Percentiles rank a stretch among this genome's conserved stretches.
These are phyloP conservation scores for Xylaria telfairii DNA, from an alignment of 495 filamentous ascomycete genomes.

Conservation along the genomic window DNA sequence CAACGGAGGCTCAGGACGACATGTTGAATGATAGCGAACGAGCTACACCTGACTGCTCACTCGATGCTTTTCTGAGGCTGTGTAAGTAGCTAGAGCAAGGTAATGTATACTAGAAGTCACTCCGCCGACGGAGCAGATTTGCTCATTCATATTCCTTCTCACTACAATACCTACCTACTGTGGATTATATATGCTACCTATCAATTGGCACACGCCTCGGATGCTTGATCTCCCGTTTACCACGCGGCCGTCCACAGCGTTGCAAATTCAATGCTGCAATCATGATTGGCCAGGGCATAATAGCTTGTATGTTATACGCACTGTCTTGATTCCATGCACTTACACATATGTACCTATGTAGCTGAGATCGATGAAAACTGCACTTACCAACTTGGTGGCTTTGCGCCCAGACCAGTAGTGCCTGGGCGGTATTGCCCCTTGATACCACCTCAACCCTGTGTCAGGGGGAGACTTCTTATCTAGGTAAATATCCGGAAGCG, in stretches of 20 bases:
- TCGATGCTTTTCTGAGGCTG: no score
- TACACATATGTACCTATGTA: no score
- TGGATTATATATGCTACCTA: no score
- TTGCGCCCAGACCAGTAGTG: conserved; percentile 2
- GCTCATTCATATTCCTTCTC: background rate
- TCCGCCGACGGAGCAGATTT: no score
- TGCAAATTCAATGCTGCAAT: background rate
- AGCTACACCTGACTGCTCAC: background rate
- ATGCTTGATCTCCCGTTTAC: background rate
- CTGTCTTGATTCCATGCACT: background rate
- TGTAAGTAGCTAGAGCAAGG: background rate
- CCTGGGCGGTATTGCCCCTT: background rate
- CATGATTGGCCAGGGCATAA: background rate
- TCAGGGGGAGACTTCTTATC: conserved; percentile 5
- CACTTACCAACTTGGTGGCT: background rate
- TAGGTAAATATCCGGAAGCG: background rate
- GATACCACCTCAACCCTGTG: background rate
- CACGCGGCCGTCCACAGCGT: background rate
- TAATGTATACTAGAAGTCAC: background rate
- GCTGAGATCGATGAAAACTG: background rate
- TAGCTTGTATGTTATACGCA: background rate
- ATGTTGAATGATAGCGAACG: background rate
- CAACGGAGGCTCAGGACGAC: background rate
- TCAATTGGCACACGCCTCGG: background rate
- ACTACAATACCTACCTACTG: no score